phyloP scores from a whole-genome alignment of 805 yeast species.

The Starmerella geochares region DNA sequence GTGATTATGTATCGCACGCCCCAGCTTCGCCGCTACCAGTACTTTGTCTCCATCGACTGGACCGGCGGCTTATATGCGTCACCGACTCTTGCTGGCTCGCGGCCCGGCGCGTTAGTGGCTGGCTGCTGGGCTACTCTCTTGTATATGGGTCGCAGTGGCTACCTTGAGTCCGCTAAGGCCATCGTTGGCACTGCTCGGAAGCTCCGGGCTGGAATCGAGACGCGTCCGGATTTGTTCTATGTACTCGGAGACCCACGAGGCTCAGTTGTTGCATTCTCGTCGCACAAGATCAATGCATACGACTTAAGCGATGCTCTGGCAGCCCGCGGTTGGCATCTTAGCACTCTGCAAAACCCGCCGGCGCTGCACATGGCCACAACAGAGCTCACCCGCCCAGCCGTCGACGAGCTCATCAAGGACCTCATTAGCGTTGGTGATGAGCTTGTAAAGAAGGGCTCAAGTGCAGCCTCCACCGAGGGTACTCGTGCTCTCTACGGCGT shows the following conservation, averaged over 20 bases:
- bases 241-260: slow-evolving; percentile 78
- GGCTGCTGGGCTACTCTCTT: slow-evolving; percentile 96
- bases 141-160: slow-evolving; percentile 75
- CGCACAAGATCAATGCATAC: slow-evolving; percentile 56
- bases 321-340: slow-evolving; percentile 77
- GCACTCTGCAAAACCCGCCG: slow-evolving; percentile 77
- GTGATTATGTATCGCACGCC: slow-evolving; percentile 75
- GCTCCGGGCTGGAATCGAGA: slow-evolving; percentile 39
- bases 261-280: slow-evolving; percentile 72
- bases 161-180: slow-evolving; percentile 50
- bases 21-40: slow-evolving; percentile 66
- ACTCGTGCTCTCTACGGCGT: slow-evolving; percentile 92
- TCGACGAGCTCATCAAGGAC: slow-evolving; percentile 49
- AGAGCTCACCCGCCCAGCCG: slow-evolving; percentile 49
- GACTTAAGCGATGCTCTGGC: slow-evolving; percentile 62
- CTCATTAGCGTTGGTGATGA: slow-evolving; percentile 40
- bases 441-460: slow-evolving; percentile 31
- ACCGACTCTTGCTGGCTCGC: slow-evolving; percentile 90
- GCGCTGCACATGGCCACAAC: slow-evolving; percentile 90
- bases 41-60: slow-evolving; percentile 78
- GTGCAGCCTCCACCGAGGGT: slow-evolving; percentile 32
- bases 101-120: slow-evolving; percentile 96
- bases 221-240: slow-evolving; percentile 42
- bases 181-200: slow-evolving; percentile 58
- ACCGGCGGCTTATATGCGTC: slow-evolving; percentile 92